Evolutionary conservation across 2,329 filamentous ascomycete species (phyloP).

Genomic region (Penicillium sp.): DNA sequence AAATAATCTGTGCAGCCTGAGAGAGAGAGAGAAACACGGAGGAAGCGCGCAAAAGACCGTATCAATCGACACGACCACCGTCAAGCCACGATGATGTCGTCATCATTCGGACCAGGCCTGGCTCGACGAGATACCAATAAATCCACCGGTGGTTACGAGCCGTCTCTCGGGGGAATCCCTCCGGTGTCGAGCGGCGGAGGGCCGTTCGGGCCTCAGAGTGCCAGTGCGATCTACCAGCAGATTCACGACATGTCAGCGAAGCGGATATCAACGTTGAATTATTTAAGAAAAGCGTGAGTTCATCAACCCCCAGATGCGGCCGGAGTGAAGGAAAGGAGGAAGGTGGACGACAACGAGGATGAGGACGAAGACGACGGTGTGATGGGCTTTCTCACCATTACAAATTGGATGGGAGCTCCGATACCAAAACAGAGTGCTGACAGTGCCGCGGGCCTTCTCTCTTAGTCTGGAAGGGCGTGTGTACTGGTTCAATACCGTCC

Average conservation of each 20-base stretch:
- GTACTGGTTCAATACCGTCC: conserved; percentile 97
- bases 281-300: conserved; percentile 81
- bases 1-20: no score
- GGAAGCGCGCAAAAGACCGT: background rate
- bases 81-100: conserved; percentile 27
- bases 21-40: no score
- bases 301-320: background rate
- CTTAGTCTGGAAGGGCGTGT: conserved; percentile 81
- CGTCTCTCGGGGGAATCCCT: conserved; percentile 20
- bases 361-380: no score
- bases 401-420: no score
- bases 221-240: conserved; percentile 55
- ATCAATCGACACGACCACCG: background rate
- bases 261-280: conserved; percentile 88
- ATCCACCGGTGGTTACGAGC: conserved; percentile 27
- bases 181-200: conserved; percentile 28
- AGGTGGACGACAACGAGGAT: no score
- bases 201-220: conserved; percentile 43
- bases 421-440: no score
- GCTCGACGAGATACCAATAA: conserved; percentile 32
- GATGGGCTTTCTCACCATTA: background rate
- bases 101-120: conserved; percentile 29
- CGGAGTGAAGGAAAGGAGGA: no score
- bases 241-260: conserved; percentile 85
- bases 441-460: background rate